phyloP scores from a whole-genome alignment of 1,284 basidiomycete genomes.

The Ceratobasidium papillatum region DNA sequence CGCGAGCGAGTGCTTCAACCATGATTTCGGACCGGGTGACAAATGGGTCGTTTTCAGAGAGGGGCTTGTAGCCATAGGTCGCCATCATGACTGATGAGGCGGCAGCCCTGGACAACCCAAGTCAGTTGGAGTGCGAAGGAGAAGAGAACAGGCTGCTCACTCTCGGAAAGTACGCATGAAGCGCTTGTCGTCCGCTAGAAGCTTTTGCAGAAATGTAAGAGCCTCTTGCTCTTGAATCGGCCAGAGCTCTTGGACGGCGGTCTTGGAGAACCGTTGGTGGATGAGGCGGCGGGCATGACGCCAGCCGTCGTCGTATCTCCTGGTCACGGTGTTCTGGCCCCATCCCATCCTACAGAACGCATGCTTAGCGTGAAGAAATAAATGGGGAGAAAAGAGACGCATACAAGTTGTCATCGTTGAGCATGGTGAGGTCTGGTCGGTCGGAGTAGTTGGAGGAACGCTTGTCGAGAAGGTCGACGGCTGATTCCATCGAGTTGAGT shows the following conservation, averaged over 20 bases:
- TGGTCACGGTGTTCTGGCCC: slow-evolving; percentile 33
- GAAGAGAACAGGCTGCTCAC: not conserved
- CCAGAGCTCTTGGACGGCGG: slow-evolving; percentile 29
- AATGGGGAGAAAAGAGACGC: not conserved
- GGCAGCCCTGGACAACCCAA: slow-evolving; percentile 1
- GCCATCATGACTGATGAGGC: slow-evolving; percentile 35
- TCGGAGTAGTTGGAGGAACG: slow-evolving; percentile 41
- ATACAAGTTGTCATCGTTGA: slow-evolving; percentile 32
- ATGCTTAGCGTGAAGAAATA: not conserved
- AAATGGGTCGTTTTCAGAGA: slow-evolving; percentile 22
- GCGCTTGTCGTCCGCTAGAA: slow-evolving; percentile 11
- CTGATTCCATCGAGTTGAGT: slow-evolving; percentile 42
- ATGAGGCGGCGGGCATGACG: slow-evolving; percentile 27
- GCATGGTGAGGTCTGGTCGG: slow-evolving; percentile 38
- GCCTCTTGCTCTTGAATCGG: slow-evolving; percentile 32
- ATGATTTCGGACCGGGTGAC: slow-evolving; percentile 36
- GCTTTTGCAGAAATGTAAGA: slow-evolving; percentile 20
- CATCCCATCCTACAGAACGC: slow-evolving; percentile 12
- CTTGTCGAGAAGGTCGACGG: slow-evolving; percentile 43
- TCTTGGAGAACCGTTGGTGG: slow-evolving; percentile 35
- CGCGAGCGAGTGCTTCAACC: slow-evolving; percentile 36
- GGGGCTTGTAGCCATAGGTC: slow-evolving; percentile 31
- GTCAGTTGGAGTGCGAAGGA: not conserved
- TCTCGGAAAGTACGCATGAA: slow-evolving; percentile 38
- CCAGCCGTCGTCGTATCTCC: slow-evolving; percentile 35